Conservation (phyloP, 306 rosid species). For the Astragalus membranaceus region DNA sequence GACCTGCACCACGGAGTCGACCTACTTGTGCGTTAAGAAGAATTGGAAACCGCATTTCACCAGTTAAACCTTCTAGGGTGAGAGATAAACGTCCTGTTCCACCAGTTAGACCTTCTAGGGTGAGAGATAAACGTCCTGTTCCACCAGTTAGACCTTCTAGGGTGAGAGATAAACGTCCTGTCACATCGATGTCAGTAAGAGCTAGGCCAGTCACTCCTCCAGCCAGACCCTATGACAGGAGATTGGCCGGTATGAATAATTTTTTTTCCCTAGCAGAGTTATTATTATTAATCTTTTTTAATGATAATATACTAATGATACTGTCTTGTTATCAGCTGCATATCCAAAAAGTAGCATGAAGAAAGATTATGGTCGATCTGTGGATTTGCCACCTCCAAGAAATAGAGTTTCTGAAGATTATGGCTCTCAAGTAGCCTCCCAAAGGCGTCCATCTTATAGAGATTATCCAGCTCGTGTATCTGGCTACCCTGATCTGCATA, state of each 20-base stretch:
- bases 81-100: too few species aligned
- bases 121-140: too few species aligned
- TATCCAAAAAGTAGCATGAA: constrained; percentile 67
- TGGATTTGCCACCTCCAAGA: constrained; percentile 77
- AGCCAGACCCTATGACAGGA: constrained; percentile 66
- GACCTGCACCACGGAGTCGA: constrained; percentile 39
- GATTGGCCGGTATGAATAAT: constrained; percentile 52
- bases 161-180: constrained; percentile 56
- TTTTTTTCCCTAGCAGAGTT: background rate
- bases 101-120: too few species aligned
- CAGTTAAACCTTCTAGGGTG: constrained; percentile 41
- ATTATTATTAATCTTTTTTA: constrained; percentile 5
- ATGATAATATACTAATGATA: background rate
- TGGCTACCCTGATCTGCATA: constrained; percentile 57
- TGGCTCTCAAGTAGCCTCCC: constrained; percentile 55
- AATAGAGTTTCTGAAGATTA: constrained; percentile 58
- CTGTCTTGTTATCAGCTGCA: constrained; percentile 44
- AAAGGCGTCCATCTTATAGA: constrained; percentile 62
- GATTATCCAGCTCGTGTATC: constrained; percentile 66
- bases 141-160: too few species aligned
- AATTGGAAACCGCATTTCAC: constrained; percentile 44
- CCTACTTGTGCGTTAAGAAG: constrained; percentile 55
- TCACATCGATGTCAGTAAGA: constrained; percentile 45
- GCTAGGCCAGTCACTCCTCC: constrained; percentile 61
- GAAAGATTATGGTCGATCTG: constrained; percentile 71